Evolutionary conservation across 257 asterid species (phyloP).

Genomic region (Mitragyna speciosa): DNA sequence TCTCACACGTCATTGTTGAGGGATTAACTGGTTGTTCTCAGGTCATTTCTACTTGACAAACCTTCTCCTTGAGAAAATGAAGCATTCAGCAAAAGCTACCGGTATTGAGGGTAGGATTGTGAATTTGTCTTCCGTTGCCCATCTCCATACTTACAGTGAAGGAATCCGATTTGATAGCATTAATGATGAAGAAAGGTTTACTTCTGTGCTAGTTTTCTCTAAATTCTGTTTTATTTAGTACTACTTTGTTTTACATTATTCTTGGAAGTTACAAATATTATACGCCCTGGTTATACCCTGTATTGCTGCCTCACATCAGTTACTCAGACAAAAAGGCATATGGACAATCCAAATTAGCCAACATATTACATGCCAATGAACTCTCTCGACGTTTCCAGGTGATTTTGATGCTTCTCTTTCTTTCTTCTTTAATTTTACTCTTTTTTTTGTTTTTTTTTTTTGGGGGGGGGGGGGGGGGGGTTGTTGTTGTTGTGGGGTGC

Average conservation of each 20-base stretch:
- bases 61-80: constrained; percentile 88
- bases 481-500: too few relatives aligned
- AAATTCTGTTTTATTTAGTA: not conserved
- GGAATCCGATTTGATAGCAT: constrained; percentile 66
- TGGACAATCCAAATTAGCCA: constrained; percentile 88
- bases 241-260: not conserved
- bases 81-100: constrained; percentile 59
- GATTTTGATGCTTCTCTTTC: not conserved
- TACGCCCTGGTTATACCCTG: not conserved
- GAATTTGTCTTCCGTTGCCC: constrained; percentile 81
- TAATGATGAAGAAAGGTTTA: constrained; percentile 56
- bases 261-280: not conserved
- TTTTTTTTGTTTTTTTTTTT: too few relatives aligned
- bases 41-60: constrained; percentile 95
- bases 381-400: constrained; percentile 74
- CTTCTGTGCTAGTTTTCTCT: not conserved
- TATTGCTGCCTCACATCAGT: constrained; percentile 33
- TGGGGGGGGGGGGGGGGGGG: too few relatives aligned
- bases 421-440: too few relatives aligned
- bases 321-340: constrained; percentile 79
- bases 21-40: constrained; percentile 21
- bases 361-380: constrained; percentile 73
- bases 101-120: constrained; percentile 85
- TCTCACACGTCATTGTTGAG: not conserved
- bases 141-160: constrained; percentile 45